Conservation (phyloP, 2,329 filamentous ascomycete genomes). For the Trichoderma atrobrunneum region DNA sequence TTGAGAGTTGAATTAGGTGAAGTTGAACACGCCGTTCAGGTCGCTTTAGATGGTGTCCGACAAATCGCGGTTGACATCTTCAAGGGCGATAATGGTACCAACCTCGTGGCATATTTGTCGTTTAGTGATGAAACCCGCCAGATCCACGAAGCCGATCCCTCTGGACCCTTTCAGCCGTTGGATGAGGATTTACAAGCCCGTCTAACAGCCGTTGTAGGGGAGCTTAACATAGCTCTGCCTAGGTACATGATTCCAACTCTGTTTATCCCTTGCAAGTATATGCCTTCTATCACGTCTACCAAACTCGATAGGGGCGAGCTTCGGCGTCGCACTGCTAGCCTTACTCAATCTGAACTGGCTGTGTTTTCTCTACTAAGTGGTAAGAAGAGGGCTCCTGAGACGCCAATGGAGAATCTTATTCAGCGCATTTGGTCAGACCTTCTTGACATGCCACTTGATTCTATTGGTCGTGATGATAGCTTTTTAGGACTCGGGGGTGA, state of each 20-base stretch:
- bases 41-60: background rate
- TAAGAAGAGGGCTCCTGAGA: conserved; percentile 6
- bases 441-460: conserved; percentile 1
- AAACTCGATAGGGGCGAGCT: conserved; percentile 22
- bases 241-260: conserved; percentile 24
- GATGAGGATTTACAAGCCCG: conserved; percentile 16
- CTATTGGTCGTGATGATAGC: conserved; percentile 21
- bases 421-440: conserved; percentile 22
- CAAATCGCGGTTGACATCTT: conserved; percentile 18
- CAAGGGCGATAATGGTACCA: conserved; percentile 5
- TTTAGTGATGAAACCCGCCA: conserved; percentile 12
- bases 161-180: conserved; percentile 18
- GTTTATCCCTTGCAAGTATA: conserved; percentile 23
- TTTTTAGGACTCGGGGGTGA: conserved; percentile 34
- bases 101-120: conserved; percentile 13
- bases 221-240: conserved; percentile 20
- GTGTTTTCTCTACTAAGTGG: background rate
- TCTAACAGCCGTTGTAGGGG: conserved; percentile 20
- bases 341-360: background rate
- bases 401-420: conserved; percentile 6
- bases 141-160: background rate
- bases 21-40: conserved; percentile 14
- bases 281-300: conserved; percentile 24
- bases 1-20: conserved; percentile 15
- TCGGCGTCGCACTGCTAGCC: background rate